Conservation (phyloP, 176 grass and related monocot species). For the Pharus latifolius region DNA sequence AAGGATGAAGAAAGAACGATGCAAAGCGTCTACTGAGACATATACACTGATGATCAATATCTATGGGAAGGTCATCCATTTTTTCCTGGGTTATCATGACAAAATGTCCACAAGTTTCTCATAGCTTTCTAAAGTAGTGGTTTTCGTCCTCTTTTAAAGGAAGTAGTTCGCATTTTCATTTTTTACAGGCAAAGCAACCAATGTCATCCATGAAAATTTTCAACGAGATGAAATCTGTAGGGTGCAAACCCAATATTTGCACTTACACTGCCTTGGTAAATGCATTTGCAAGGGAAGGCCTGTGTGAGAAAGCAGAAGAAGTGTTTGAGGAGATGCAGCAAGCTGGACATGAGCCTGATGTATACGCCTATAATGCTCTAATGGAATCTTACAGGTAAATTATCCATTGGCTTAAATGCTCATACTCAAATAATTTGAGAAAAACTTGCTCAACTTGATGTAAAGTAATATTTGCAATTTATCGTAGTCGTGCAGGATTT, state of each 20-base stretch:
- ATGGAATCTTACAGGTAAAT: conserved; percentile 88
- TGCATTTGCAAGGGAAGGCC: conserved; percentile 75
- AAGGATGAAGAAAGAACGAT: conserved; percentile 72
- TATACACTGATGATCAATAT: conserved; percentile 94
- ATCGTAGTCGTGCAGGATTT: conserved; percentile 56
- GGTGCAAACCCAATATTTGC: conserved; percentile 86
- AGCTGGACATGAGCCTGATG: conserved; percentile 72
- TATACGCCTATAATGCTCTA: conserved; percentile 86
- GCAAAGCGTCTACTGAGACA: conserved; percentile 67
- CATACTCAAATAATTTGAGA: neutral
- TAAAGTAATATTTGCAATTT: neutral
- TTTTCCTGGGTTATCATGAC: neutral
- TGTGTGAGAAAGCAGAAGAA: conserved; percentile 89
- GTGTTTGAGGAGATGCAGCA: conserved; percentile 80
- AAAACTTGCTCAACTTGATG: neutral
- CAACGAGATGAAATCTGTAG: conserved; percentile 72
- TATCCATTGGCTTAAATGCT: neutral
- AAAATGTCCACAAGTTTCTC: neutral
- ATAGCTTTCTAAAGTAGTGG: neutral
- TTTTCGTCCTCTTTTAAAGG: neutral
- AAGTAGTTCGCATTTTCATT: neutral
- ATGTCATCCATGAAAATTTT: conserved; percentile 59
- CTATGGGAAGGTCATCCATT: conserved; percentile 57
- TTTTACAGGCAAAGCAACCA: conserved; percentile 59
- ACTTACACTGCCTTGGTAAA: conserved; percentile 89